Evolutionary conservation across 768 basidiomycete genomes (phyloP), one percentile per base, ranked within the genome.

Genomic region (Rhizopogon vesiculosus): DNA sequence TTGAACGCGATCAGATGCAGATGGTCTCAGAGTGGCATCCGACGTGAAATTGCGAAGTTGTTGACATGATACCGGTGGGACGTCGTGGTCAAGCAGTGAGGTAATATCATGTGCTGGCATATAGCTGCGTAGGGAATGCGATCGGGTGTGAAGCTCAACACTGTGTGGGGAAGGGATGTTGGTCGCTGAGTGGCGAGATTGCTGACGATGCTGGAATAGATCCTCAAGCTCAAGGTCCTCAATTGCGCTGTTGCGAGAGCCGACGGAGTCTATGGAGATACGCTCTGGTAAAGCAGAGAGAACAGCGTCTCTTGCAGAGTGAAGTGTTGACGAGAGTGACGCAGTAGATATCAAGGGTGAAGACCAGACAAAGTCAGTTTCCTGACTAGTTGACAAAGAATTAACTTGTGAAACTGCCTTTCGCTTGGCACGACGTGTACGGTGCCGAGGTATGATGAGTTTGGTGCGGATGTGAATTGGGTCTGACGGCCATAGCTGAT

Each of bases 401-500:
- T 0, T 16, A 6, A 9, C 8, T 25, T 22, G 48, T 6, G 16
- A 22, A 22, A 16, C 13, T 25, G 29, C 28, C 38, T 42, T 69
- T 25, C 19, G 44, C 35, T 58, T 55, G 5, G 39, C 5, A 9
- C 40, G 57, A 42, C 46, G 53, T 4, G 42, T 15, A 38, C 66
- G 41, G 19, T 62, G 59, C 1, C 50, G 60, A 0, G 95, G 93
- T 55, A 98, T 87, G 63, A 89, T 86, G 38, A 97, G 82, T 6
- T 83, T 76, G 45, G 85, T 84, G 29, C 95, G 88, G 35, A 94
- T 80, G 71, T 96, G 92, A 45, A 99, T 89, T 1, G 92, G 81
- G 67, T 98, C 97, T 7, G 91, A 88, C 6, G 92, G 69, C 97
- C 97, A 99, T 7, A 99, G 76, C 60, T 94, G 91, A 69, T 99